These are phyloP conservation scores for Oemleria cerasiformis DNA, from an alignment of 306 rosid genomes.

Conservation along the genomic window DNA sequence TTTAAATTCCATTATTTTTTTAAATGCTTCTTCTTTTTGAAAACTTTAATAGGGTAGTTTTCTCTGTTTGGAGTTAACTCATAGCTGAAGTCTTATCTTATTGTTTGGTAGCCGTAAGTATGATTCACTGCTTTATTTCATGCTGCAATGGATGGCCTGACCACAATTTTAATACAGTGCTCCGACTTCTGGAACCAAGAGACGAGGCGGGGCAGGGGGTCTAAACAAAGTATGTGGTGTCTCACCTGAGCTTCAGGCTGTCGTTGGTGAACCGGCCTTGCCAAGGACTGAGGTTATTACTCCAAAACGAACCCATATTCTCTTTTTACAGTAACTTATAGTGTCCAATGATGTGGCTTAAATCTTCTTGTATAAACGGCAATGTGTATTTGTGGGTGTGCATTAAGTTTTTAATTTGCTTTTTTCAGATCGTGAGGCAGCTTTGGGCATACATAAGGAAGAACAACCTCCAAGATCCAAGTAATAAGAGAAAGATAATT, in stretches of 20 bases:
- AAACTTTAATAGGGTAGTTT: neutral
- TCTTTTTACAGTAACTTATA: constrained; percentile 1
- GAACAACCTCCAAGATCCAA: constrained; percentile 86
- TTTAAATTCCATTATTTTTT: neutral
- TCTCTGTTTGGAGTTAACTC: neutral
- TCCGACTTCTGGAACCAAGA: constrained; percentile 47
- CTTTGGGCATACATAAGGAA: constrained; percentile 94
- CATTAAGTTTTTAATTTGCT: constrained; percentile 8
- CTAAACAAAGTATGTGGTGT: constrained; percentile 76
- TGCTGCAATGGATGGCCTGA: constrained; percentile 9
- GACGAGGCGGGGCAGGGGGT: constrained; percentile 78
- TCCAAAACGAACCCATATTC: neutral
- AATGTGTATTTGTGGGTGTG: neutral
- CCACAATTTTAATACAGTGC: constrained; percentile 34
- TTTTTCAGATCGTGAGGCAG: constrained; percentile 75
- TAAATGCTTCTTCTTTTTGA: neutral
- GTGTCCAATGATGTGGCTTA: neutral
- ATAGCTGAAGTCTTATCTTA: neutral
- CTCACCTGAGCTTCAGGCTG: constrained; percentile 67
- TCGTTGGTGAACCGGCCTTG: constrained; percentile 71
- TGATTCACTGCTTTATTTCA: neutral
- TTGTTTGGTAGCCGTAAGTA: neutral
- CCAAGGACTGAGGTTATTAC: constrained; percentile 70
- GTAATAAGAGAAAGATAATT: constrained; percentile 83
- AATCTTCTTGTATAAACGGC: neutral